Percentiles rank a stretch among this genome's conserved stretches.
phyloP scores from a whole-genome alignment of 306 rosid genomes.

The Delonix regia region DNA sequence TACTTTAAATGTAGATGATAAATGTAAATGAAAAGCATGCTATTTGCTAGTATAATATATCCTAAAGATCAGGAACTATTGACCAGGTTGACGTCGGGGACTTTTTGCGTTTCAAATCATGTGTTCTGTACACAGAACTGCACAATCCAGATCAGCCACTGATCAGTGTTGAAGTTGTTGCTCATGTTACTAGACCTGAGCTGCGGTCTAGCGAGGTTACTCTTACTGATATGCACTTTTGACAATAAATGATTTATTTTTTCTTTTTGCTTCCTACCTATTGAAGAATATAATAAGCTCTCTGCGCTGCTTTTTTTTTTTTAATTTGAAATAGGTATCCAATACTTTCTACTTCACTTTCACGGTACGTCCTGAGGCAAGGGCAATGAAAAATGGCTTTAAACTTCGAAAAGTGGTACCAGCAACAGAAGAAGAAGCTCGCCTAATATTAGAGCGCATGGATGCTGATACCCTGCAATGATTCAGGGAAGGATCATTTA shows the following conservation, averaged over 20 bases:
- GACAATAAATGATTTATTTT: not conserved
- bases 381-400: constrained; percentile 56
- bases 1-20: not conserved
- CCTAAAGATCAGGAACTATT: constrained; percentile 19
- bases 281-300: constrained; percentile 20
- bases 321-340: constrained; percentile 62
- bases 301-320: not conserved
- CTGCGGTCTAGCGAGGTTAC: constrained; percentile 88
- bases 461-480: constrained; percentile 68
- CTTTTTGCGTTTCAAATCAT: constrained; percentile 86
- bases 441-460: constrained; percentile 73
- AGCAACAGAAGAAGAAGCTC: constrained; percentile 94
- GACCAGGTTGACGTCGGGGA: constrained; percentile 95
- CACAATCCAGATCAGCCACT: constrained; percentile 82
- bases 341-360: constrained; percentile 85
- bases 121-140: constrained; percentile 76
- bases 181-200: constrained; percentile 95
- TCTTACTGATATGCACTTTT: constrained; percentile 1
- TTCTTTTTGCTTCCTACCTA: not conserved
- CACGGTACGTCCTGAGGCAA: constrained; percentile 82
- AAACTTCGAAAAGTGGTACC: constrained; percentile 80
- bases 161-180: constrained; percentile 92
- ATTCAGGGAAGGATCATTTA: not conserved
- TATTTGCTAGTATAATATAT: not conserved
- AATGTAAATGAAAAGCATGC: not conserved